Base-by-base conservation (phyloP, 2,329 filamentous ascomycete species). In the Pseudogymnoascus sp. region DNA sequence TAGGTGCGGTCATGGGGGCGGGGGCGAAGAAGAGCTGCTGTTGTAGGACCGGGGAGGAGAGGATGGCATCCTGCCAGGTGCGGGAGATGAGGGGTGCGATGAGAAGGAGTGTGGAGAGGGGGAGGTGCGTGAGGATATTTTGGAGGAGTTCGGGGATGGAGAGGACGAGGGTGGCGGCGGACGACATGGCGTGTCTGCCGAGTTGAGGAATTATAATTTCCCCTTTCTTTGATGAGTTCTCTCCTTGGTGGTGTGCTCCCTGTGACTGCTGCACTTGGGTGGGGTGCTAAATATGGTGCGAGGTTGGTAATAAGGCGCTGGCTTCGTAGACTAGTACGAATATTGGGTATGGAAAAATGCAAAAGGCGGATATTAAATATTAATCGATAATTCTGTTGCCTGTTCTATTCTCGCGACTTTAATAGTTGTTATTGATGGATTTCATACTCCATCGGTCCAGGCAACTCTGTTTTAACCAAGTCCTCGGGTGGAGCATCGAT, bases 121-220 rank as follows among this genome's bases (percentile, higher is more conserved):
- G 9, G 47, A 53, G 47, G n/a, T 53, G 28, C 2, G 47, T 33
- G 47, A 53, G 28, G 25, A 53, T 53, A 9, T 18, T 33, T 20
- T 53, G 47, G 47, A 53, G 28, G n/a, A 50, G 43, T 18, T 50
- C 43, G 14, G 43, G 43, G 25, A 50, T 53, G n/a, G 47, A 53
- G 28, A 35, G 47, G 15, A 15, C 47, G 47, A 3, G 6, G 47
- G 9, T 14, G n/a, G 47, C 18, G 2, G 47, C 28, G 47, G 47
- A 53, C 12, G 47, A 33, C 47, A 53, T 53, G 28, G 47, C 47
- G 20, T n/a, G 14, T 6, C 41, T 47, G 22, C 14, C 41, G 41
- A 6, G 12, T 47, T 28, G 22, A 47, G 3, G 41, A 11, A 22
- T n/a, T 12, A 4, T 47, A 7, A 7, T 47, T 47, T 28, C 14